These are phyloP conservation scores for Tetragonia tetragonoides DNA, from an alignment of 148 eudicot genomes.

Conservation along the genomic window DNA sequence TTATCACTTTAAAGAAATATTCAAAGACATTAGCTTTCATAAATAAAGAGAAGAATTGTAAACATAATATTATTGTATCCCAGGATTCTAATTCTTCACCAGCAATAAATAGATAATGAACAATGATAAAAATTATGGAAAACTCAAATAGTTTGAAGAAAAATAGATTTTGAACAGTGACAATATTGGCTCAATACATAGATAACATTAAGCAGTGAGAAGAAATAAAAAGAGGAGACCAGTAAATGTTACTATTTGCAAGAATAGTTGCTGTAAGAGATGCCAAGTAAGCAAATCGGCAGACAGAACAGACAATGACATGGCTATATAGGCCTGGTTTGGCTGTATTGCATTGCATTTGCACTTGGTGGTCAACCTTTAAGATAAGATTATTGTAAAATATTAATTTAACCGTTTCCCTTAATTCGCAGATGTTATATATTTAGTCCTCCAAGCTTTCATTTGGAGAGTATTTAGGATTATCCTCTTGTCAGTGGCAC, in stretches of 20 bases:
- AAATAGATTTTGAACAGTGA: neutral
- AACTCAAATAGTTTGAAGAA: neutral
- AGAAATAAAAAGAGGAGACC: neutral
- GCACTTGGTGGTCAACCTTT: neutral
- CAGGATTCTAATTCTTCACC: neutral
- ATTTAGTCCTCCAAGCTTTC: neutral
- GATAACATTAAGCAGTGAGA: neutral
- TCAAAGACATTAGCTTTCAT: neutral
- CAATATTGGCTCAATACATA: neutral
- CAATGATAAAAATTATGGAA: neutral
- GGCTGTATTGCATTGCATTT: neutral
- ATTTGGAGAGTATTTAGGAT: neutral
- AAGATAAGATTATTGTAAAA: neutral
- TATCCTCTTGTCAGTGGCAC: neutral
- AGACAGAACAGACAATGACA: neutral
- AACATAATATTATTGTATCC: neutral
- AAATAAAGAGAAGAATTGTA: neutral
- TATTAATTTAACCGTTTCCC: neutral
- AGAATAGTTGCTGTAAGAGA: conserved; percentile 2
- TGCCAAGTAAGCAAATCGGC: neutral
- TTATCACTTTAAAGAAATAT: neutral
- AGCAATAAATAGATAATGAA: neutral
- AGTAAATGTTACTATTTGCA: neutral
- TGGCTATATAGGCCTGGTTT: neutral
- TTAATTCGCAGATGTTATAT: neutral